Evolutionary conservation across 305 asterid species (phyloP).

Genomic region (Rubia balearica): DNA sequence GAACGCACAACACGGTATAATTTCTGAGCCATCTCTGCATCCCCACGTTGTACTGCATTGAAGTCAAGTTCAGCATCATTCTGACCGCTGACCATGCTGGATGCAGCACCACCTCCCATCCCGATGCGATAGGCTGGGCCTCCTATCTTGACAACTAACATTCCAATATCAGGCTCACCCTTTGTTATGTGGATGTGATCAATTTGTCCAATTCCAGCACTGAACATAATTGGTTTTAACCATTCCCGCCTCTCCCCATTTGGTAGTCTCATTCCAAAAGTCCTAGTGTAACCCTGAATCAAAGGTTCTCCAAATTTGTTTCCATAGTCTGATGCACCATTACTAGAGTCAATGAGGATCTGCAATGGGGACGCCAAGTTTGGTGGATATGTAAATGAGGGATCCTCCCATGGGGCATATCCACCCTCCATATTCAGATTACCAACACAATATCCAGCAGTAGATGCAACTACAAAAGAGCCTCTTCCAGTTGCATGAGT

Average conservation of each 20-base stretch:
- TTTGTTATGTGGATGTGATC: slow-evolving; percentile 72
- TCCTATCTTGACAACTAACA: slow-evolving; percentile 93
- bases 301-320: slow-evolving; percentile 94
- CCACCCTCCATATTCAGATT: slow-evolving; percentile 84
- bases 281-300: slow-evolving; percentile 91
- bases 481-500: slow-evolving; percentile 97
- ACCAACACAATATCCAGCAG: slow-evolving; percentile 95
- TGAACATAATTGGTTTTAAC: slow-evolving; percentile 97
- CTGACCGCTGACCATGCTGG: slow-evolving; percentile 99
- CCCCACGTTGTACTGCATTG: slow-evolving; percentile 97
- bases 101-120: slow-evolving; percentile 99
- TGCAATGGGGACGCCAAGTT: slow-evolving; percentile 84
- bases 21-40: slow-evolving; percentile 96
- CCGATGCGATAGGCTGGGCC: slow-evolving; percentile 98
- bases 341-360: slow-evolving; percentile 84
- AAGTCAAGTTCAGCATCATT: slow-evolving; percentile 88
- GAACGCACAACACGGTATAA: slow-evolving; percentile 86
- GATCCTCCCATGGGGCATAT: slow-evolving; percentile 94
- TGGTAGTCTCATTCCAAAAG: slow-evolving; percentile 92
- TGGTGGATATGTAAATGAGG: slow-evolving; percentile 62
- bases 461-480: slow-evolving; percentile 80
- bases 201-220: slow-evolving; percentile 95
- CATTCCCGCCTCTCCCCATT: slow-evolving; percentile 89
- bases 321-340: slow-evolving; percentile 96
- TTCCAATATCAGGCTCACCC: slow-evolving; percentile 88